phyloP scores from a whole-genome alignment of 768 basidiomycete genomes.

The Phanerodontia chrysosporium region DNA sequence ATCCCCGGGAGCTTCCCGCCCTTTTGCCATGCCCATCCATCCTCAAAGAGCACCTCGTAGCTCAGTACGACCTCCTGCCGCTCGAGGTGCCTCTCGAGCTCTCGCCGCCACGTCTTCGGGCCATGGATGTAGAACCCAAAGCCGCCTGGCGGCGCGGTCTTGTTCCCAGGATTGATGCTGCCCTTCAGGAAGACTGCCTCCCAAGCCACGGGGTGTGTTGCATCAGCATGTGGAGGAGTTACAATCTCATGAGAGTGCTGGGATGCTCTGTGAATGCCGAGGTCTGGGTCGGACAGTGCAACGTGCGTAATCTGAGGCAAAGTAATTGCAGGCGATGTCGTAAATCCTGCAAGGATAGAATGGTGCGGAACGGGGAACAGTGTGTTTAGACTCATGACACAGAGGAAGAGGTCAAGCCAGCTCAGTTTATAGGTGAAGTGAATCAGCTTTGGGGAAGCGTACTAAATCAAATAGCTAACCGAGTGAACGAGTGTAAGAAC shows the following conservation, averaged over 20 bases:
- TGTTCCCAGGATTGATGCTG: conserved; percentile 51
- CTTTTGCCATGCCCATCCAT: conserved; percentile 63
- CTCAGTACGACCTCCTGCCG: conserved; percentile 57
- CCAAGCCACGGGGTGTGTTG: conserved; percentile 38
- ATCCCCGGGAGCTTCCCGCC: conserved; percentile 77
- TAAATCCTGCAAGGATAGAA: conserved; percentile 34
- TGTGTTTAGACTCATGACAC: no score
- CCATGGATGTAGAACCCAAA: conserved; percentile 70
- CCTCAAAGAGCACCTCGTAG: conserved; percentile 63
- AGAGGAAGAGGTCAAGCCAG: no score
- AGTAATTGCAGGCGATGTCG: conserved; percentile 27
- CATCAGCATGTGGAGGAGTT: conserved; percentile 17
- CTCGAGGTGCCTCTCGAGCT: conserved; percentile 25
- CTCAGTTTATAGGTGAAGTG: no score
- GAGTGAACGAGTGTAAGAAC: no score
- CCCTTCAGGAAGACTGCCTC: conserved; percentile 59
- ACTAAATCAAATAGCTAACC: no score
- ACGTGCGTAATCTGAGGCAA: conserved; percentile 22
- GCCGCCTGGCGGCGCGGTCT: conserved; percentile 48
- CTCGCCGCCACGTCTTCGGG: conserved; percentile 37
- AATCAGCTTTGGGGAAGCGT: no score
- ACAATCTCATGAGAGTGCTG: conserved; percentile 31
- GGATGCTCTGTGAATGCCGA: conserved; percentile 48
- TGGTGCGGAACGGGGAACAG: conserved; percentile 10
- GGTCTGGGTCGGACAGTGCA: conserved; percentile 35